phyloP scores from a whole-genome alignment of 495 filamentous ascomycete species.

The Amniculicola lignicola region DNA sequence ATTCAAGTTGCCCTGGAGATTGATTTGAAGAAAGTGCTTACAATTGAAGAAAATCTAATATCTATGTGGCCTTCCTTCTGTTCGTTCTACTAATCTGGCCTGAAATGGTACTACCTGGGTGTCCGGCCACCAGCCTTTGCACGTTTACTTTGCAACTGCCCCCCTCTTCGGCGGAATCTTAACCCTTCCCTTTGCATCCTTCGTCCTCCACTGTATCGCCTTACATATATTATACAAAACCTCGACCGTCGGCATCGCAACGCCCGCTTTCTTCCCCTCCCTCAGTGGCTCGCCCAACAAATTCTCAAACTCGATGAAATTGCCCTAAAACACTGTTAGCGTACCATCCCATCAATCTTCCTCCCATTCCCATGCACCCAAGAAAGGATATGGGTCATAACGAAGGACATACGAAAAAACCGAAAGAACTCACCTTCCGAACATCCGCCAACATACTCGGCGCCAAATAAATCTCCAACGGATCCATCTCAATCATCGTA shows the following conservation, averaged over 20 bases:
- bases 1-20: too few species aligned
- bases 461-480: conserved; percentile 42
- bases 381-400: background rate
- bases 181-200: conserved; percentile 40
- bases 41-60: too few species aligned
- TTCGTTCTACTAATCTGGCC: too few species aligned
- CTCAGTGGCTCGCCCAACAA: conserved; percentile 53
- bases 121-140: too few species aligned
- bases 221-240: conserved; percentile 47
- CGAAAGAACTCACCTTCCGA: conserved; percentile 38
- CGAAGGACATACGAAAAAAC: background rate
- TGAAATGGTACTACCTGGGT: too few species aligned
- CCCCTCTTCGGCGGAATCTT: conserved; percentile 29
- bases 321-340: conserved; percentile 39
- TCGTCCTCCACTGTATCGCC: conserved; percentile 45
- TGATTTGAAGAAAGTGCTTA: too few species aligned
- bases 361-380: background rate
- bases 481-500: conserved; percentile 41
- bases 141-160: background rate
- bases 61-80: too few species aligned
- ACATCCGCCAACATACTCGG: conserved; percentile 51
- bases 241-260: conserved; percentile 48
- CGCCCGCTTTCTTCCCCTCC: conserved; percentile 45
- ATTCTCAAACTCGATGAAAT: conserved; percentile 54
- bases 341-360: too few species aligned